These are phyloP conservation scores for Acorus calamus DNA, from an alignment of 106 monocot species.

Conservation along the genomic window DNA sequence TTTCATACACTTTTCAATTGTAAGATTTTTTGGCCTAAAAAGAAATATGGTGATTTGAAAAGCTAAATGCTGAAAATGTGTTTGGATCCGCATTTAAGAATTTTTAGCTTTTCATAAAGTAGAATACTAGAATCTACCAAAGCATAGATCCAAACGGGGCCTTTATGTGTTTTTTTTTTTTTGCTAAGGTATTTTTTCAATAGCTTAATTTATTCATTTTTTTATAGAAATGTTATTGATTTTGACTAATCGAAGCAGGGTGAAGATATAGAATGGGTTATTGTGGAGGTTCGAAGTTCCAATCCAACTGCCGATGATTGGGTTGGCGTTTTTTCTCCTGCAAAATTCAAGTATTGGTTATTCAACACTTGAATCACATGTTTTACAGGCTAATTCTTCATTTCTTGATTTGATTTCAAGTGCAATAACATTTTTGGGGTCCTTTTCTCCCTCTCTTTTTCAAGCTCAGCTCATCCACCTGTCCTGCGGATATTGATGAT, in stretches of 20 bases:
- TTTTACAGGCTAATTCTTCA: not conserved
- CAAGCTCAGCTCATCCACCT: conserved; percentile 46
- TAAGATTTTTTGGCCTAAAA: too few relatives aligned
- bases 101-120: too few relatives aligned
- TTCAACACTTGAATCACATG: not conserved
- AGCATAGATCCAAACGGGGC: too few relatives aligned
- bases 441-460: not conserved
- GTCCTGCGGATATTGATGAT: conserved; percentile 20
- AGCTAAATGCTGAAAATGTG: too few relatives aligned
- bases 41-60: too few relatives aligned
- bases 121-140: too few relatives aligned
- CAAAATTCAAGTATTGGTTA: conserved; percentile 58
- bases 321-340: conserved; percentile 94
- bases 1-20: too few relatives aligned
- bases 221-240: not conserved
- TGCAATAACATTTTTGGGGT: not conserved
- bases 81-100: too few relatives aligned
- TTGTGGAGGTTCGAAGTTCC: conserved; percentile 24
- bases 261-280: conserved; percentile 55
- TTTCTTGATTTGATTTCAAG: not conserved
- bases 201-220: not conserved
- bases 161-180: not conserved
- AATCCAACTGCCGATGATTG: conserved; percentile 50
- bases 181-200: not conserved
- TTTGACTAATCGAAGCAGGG: conserved; percentile 24